phyloP scores from a whole-genome alignment of 2,329 filamentous ascomycete species.

The Beauveria caledonica region DNA sequence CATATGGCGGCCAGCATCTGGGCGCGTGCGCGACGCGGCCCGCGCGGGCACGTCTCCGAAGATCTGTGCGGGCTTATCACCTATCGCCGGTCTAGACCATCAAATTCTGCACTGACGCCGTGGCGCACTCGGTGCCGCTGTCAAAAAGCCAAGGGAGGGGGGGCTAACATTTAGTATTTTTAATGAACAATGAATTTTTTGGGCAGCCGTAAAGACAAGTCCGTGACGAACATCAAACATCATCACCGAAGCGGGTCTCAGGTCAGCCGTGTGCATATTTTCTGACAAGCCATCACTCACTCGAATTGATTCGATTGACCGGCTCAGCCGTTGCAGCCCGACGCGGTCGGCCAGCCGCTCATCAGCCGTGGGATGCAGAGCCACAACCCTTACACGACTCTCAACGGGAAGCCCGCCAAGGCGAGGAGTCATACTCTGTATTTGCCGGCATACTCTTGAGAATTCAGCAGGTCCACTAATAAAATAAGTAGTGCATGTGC shows the following conservation, averaged over 20 bases:
- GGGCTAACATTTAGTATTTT: no score
- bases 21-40: not conserved
- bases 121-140: no score
- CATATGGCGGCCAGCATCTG: not conserved
- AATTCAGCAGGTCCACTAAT: not conserved
- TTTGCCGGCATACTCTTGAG: not conserved
- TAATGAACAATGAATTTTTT: not conserved
- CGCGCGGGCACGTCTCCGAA: not conserved
- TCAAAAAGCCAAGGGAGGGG: not conserved
- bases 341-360: not conserved
- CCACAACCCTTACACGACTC: no score
- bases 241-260: not conserved
- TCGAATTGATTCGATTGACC: not conserved
- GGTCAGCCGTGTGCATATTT: not conserved
- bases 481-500: not conserved
- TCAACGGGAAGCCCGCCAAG: not conserved
- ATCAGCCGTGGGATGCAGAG: not conserved
- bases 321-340: not conserved
- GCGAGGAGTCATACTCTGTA: not conserved
- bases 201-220: not conserved
- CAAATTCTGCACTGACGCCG: no score
- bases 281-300: no score
- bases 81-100: not conserved
- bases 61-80: not conserved
- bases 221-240: not conserved